A percentile compares a stretch with the other conserved stretches of the same genome.
Conservation (phyloP, 2,329 filamentous ascomycete genomes). For the Sarocladium oryzae region DNA sequence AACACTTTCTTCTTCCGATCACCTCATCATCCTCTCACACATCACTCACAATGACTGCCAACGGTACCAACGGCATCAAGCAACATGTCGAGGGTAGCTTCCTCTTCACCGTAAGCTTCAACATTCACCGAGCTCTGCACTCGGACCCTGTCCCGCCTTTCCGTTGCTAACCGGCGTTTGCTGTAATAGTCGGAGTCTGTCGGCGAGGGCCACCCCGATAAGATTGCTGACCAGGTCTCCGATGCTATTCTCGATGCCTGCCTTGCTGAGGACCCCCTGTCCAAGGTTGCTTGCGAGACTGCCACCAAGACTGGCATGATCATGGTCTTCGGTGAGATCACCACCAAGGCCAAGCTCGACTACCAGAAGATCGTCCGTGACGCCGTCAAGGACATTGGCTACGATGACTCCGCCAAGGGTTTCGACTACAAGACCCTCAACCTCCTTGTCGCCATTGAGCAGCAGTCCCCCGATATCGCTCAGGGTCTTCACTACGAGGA, state of each 20-base stretch:
- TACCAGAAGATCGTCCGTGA: slow-evolving; percentile 97
- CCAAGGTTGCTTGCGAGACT: slow-evolving; percentile 98
- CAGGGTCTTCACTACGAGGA: slow-evolving; percentile 98
- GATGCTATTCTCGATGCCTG: slow-evolving; percentile 99
- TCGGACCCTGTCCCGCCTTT: slow-evolving; percentile 1
- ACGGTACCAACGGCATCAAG: slow-evolving; percentile 35
- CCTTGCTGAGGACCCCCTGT: slow-evolving; percentile 86
- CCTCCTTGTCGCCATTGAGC: slow-evolving; percentile 96
- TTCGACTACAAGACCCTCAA: slow-evolving; percentile 99
- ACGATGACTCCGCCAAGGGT: slow-evolving; percentile 93
- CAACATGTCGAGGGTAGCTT: slow-evolving; percentile 63
- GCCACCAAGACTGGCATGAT: slow-evolving; percentile 99
- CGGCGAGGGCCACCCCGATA: slow-evolving; percentile 88
- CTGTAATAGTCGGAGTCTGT: slow-evolving; percentile 70
- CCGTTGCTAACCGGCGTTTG: slow-evolving; percentile 18
- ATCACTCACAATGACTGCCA: slow-evolving; percentile 48
- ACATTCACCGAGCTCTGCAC: slow-evolving; percentile 9
- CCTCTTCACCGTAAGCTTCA: slow-evolving; percentile 65
- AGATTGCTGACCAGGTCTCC: slow-evolving; percentile 97
- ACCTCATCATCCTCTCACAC: slow-evolving; percentile 9
- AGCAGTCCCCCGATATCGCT: slow-evolving; percentile 98
- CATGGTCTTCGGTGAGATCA: slow-evolving; percentile 99
- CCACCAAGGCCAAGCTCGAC: slow-evolving; percentile 90
- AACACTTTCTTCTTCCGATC: neutral
- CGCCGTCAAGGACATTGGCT: slow-evolving; percentile 97